Evolutionary conservation across 495 filamentous ascomycete species (phyloP).

Genomic region (Neurospora cerealis): DNA sequence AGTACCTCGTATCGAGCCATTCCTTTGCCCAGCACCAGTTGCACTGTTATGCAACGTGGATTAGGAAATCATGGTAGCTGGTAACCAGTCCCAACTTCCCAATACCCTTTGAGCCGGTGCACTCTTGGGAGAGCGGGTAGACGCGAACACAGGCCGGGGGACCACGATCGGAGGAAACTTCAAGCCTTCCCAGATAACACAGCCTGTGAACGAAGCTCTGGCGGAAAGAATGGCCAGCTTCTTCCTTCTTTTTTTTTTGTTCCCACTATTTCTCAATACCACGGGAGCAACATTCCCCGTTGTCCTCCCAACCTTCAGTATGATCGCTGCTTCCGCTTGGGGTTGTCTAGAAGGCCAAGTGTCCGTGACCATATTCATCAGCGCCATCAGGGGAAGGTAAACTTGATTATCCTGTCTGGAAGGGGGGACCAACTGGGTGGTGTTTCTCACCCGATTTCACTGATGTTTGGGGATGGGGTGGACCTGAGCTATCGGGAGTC

Average conservation of each 20-base stretch:
- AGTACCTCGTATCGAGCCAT: not conserved
- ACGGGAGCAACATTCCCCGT: not conserved
- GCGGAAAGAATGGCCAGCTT: not conserved
- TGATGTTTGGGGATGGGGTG: not conserved
- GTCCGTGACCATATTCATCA: not conserved
- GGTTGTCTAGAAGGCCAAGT: not conserved
- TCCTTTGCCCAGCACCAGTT: not conserved
- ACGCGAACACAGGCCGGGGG: not conserved
- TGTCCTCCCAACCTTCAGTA: not conserved
- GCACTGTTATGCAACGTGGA: not conserved
- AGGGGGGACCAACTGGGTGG: too few species aligned
- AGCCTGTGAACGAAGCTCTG: not conserved
- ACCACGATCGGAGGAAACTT: too few species aligned
- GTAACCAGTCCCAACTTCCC: not conserved
- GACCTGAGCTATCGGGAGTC: not conserved
- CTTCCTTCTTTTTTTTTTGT: not conserved
- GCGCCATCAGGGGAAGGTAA: too few species aligned
- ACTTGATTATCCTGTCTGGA: too few species aligned
- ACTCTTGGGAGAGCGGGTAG: not conserved
- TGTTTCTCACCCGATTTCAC: not conserved
- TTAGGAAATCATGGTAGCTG: not conserved
- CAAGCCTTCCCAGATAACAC: not conserved
- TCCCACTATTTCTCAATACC: not conserved
- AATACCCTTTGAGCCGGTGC: not conserved
- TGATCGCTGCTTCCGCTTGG: not conserved